Evolutionary conservation across 495 filamentous ascomycete species (phyloP), one percentile per base, ranked within the genome.

Genomic region (Clohesyomyces aquaticus): DNA sequence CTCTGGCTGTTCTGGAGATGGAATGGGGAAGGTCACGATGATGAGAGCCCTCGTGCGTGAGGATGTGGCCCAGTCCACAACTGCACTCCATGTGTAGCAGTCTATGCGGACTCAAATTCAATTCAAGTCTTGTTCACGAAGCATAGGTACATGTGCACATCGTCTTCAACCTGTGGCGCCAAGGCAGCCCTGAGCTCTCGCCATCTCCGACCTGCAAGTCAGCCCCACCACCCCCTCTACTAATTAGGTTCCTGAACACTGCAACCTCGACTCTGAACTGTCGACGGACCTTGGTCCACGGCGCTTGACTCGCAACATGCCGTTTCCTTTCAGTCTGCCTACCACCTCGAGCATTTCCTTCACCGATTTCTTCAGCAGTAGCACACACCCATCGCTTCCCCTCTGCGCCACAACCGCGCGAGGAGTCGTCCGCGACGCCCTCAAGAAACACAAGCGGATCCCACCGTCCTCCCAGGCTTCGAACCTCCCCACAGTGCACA

Each of bases 321-420:
- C 93, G 45, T 96, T 87, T 74, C 86, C 87, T 19, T 95, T 93
- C 70, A 78, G 81, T 29, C 83, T 96, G 38, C 90, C 92, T 2
- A 96, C 91, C 21, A 96, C 92, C 22, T 94, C 90, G 1, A 80
- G 85, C 45, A 84, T 93, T 67, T 87, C 87, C 38, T 93, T 96
- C 72, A 85, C 89, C 9, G 78, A 84, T 19, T 86, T 80, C 76
- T 85, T 93, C 70, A 68, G 50, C 61, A 74, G 73, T 58, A 78
- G 83, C 53, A 88, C 88, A 1, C 93, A 96, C 72, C 91, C 93
- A 6, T 93, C 93, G 0, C 82, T 96, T 11, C 90, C 90, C 10
- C 81, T 91, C 52, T 80, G 84, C 21, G 85, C 89, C 1, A 89
- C 90, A 43, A 91, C 89, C 14, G 81, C 87, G 64, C 90, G 93